A percentile compares a stretch with the other conserved stretches of the same genome.
Conservation (phyloP, 306 rosid genomes). For the Parietaria judaica region DNA sequence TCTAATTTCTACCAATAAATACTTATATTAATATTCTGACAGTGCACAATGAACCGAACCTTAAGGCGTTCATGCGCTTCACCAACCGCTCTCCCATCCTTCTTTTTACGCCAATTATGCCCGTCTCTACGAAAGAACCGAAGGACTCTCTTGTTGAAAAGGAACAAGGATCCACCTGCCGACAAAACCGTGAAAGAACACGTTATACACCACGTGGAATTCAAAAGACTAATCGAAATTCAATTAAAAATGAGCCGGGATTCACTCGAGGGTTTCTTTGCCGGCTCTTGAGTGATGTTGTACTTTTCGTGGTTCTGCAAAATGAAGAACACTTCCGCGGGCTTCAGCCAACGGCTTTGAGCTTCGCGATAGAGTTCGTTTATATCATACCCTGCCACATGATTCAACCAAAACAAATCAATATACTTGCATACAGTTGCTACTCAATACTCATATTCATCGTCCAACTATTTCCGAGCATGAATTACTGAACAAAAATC, state of each 20-base stretch:
- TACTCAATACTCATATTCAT: no score
- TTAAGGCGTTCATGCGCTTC: constrained; percentile 98
- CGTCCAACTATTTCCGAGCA: no score
- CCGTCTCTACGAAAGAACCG: constrained; percentile 96
- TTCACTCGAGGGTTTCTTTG: constrained; percentile 56
- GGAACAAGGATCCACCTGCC: constrained; percentile 78
- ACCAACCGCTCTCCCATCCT: constrained; percentile 74
- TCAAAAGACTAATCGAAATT: constrained; percentile 1
- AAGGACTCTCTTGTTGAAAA: constrained; percentile 78
- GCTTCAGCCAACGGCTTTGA: constrained; percentile 88
- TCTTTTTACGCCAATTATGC: constrained; percentile 90
- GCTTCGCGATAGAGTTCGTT: constrained; percentile 59
- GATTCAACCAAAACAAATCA: neutral
- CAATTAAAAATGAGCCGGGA: constrained; percentile 8
- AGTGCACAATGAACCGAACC: constrained; percentile 33
- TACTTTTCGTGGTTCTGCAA: constrained; percentile 65
- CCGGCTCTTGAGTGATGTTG: constrained; percentile 48
- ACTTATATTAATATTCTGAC: no score
- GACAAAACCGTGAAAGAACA: constrained; percentile 14
- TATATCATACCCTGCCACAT: constrained; percentile 54
- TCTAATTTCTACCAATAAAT: neutral
- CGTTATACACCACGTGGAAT: constrained; percentile 3
- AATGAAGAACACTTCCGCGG: constrained; percentile 73
- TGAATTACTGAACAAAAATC: no score
- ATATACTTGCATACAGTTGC: no score